Evolutionary conservation across 148 eudicot genomes (phyloP).

Genomic region (Camellia japonica): DNA sequence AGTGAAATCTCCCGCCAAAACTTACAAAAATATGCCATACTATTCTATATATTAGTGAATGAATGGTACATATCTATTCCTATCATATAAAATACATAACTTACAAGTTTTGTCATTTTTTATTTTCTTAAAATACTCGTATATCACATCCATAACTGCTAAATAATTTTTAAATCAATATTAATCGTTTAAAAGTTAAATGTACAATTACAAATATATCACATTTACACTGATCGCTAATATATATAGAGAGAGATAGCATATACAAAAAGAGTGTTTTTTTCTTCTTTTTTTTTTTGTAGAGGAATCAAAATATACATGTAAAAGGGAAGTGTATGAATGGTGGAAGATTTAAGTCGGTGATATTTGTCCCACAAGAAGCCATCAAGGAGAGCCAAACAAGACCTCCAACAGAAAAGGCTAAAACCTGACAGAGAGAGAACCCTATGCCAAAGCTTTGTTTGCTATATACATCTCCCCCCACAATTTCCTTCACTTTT

Average conservation of each 20-base stretch:
- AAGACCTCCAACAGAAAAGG: neutral
- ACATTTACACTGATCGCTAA: too few species aligned
- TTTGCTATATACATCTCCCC: neutral
- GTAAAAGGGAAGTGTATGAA: constrained; percentile 1
- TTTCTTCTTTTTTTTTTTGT: neutral
- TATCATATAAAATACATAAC: too few species aligned
- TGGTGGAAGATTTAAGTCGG: constrained; percentile 8
- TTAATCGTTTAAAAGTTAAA: too few species aligned
- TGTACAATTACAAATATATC: too few species aligned
- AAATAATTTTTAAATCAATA: too few species aligned
- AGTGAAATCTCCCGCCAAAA: constrained; percentile 20
- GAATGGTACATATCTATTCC: neutral
- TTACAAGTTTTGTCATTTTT: too few species aligned
- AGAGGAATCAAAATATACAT: constrained; percentile 11
- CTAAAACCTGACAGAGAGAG: constrained; percentile 3
- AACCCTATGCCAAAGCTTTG: constrained; percentile 29
- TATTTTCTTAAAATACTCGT: too few species aligned
- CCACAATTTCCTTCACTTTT: constrained; percentile 11
- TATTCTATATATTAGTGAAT: neutral
- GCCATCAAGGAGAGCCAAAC: neutral
- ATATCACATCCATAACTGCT: too few species aligned
- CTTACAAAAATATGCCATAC: too few species aligned
- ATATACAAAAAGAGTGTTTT: too few species aligned
- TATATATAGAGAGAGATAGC: too few species aligned
- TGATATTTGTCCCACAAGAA: constrained; percentile 11